Evolutionary conservation across 1,284 basidiomycete genomes (phyloP).

Genomic region (Cystobasidium pallidum): DNA sequence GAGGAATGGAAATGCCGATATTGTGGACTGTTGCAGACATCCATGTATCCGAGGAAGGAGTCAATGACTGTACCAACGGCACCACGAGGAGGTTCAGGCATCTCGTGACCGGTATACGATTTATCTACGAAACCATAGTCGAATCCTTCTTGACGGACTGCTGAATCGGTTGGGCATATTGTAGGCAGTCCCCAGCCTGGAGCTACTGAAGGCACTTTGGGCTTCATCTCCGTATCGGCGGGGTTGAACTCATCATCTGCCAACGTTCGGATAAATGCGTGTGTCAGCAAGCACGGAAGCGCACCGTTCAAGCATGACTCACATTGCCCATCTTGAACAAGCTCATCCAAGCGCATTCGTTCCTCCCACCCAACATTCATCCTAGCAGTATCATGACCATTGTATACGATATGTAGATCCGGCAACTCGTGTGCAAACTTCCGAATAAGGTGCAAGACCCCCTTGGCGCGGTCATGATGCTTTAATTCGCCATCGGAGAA

Average conservation of each 20-base stretch:
- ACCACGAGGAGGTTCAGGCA: conserved; percentile 41
- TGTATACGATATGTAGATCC: conserved; percentile 52
- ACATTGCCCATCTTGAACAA: conserved; percentile 16
- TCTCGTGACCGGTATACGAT: conserved; percentile 49
- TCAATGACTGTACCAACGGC: conserved; percentile 49
- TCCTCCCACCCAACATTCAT: conserved; percentile 51
- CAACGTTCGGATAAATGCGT: conserved; percentile 48
- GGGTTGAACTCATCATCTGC: conserved; percentile 45
- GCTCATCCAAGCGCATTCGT: conserved; percentile 47
- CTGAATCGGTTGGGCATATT: conserved; percentile 49
- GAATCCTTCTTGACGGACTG: conserved; percentile 49
- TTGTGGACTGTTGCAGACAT: conserved; percentile 52
- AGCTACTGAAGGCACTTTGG: conserved; percentile 46
- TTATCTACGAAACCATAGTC: conserved; percentile 49
- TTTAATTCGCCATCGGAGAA: conserved; percentile 49
- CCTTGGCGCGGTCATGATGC: conserved; percentile 52
- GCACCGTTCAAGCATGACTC: not conserved
- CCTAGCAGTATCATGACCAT: conserved; percentile 52
- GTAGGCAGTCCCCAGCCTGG: conserved; percentile 51
- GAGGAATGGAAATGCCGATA: conserved; percentile 53
- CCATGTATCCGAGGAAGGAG: conserved; percentile 50
- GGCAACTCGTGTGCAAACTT: conserved; percentile 50
- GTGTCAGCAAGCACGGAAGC: conserved; percentile 11
- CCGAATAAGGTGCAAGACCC: conserved; percentile 49
- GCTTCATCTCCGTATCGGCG: conserved; percentile 48